Evolutionary conservation across 169 alveolate species (phyloP), one percentile per base, ranked within the genome.

Genomic region (Theileria equi): DNA sequence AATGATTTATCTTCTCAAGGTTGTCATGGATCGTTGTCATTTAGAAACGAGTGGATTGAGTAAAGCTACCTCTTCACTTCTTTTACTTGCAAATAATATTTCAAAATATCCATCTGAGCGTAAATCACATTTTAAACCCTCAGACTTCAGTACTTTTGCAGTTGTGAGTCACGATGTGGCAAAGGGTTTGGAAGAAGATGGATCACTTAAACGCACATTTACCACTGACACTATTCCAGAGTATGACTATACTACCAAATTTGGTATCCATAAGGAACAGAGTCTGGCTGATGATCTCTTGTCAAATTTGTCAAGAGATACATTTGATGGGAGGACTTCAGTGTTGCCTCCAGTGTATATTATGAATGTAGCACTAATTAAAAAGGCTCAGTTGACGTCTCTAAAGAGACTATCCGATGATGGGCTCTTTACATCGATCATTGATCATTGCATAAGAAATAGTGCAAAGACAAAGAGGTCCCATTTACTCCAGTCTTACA

Each of bases 1-100:
- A 36, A 54, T 76, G 73, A 38, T 76, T 47, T 65, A 65, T 40
- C 40, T 76, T 57, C 62, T 76, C 19, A 76, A 76, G 72, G 80
- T 76, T n/a, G 85, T 76, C n/a, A 25, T 76, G 50, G 79, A 76
- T 43, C 11, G 80, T 5, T 76, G 80, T 19, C 81, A 63, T 19
- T 59, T 58, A 16, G 83, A 73, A 25, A 3, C 83, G 28, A 66
- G 43, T 21, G 28, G 70, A 3, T 21, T 48, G 25, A 73, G 83
- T 29, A 62, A 59, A 19, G 36, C 49, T 6, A 55, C 76, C 1
- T 28, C 34, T 26, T 50, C 61, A 1, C 70, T 73, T 36, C 53
- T 62, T 11, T 74, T 44, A 5, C 26, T 68, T n/a, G 5, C 77
- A 6, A 63, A 36, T 21, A 21, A 29, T 3, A 55, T 69, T 11